These are phyloP conservation scores for Austroboletus festivus DNA, from an alignment of 768 basidiomycete genomes.

Conservation along the genomic window DNA sequence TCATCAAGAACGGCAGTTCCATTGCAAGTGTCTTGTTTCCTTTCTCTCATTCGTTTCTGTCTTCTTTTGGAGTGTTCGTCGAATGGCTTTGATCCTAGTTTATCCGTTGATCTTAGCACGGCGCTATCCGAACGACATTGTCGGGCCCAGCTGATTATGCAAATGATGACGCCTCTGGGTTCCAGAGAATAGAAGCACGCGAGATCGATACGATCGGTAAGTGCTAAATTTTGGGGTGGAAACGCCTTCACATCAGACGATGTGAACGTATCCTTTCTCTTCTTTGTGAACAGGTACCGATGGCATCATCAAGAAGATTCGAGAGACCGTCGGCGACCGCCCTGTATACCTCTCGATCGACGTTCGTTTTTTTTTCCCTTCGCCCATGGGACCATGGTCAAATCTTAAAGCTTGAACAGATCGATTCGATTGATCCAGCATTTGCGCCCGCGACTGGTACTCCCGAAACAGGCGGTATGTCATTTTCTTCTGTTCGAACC, in stretches of 20 bases:
- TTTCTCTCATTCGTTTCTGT: slow-evolving; percentile 7
- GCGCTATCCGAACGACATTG: slow-evolving; percentile 82
- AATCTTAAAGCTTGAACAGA: slow-evolving; percentile 36
- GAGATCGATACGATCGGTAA: slow-evolving; percentile 81
- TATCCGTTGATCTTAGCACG: slow-evolving; percentile 57
- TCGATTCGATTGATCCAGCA: slow-evolving; percentile 77
- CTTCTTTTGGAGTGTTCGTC: slow-evolving; percentile 17
- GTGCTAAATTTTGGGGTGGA: slow-evolving; percentile 1
- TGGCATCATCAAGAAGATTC: slow-evolving; percentile 79
- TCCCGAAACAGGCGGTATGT: slow-evolving; percentile 69
- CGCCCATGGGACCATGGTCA: background rate
- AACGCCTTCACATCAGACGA: too few species aligned
- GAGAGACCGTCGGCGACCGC: slow-evolving; percentile 66
- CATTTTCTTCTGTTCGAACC: background rate
- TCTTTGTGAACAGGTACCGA: slow-evolving; percentile 47
- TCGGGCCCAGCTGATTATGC: slow-evolving; percentile 73
- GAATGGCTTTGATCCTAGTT: slow-evolving; percentile 71
- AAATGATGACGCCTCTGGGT: slow-evolving; percentile 77
- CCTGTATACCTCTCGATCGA: slow-evolving; percentile 82
- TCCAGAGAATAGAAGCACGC: slow-evolving; percentile 77
- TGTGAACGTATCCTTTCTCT: background rate
- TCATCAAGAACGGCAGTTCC: slow-evolving; percentile 73
- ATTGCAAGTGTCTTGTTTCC: slow-evolving; percentile 68
- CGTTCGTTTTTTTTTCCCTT: slow-evolving; percentile 36
- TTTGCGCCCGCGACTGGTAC: slow-evolving; percentile 85